Percentiles rank a stretch among this genome's conserved stretches.
These are phyloP conservation scores for Micromonas commoda DNA, from an alignment of 139 green algal species.

Conservation along the genomic window DNA sequence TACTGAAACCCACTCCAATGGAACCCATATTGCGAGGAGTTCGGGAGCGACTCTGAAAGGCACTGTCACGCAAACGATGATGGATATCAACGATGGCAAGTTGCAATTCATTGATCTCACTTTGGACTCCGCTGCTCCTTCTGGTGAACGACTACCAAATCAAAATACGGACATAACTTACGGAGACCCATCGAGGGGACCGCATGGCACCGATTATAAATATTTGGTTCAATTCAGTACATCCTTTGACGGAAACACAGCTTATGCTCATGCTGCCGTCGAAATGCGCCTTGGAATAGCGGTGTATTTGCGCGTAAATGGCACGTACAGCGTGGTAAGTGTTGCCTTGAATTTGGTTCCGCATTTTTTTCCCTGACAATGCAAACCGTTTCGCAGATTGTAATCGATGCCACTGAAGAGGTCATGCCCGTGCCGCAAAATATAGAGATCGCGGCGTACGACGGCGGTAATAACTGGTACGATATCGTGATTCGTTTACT, in stretches of 20 bases:
- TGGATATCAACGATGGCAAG: not conserved
- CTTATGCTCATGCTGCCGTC: not conserved
- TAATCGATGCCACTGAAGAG: not conserved
- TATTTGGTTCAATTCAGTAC: not conserved
- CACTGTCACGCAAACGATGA: not conserved
- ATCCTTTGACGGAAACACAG: not conserved
- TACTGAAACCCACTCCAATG: not conserved
- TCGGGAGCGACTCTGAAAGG: not conserved
- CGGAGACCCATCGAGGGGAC: not conserved
- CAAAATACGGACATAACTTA: not conserved
- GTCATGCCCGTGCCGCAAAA: not conserved
- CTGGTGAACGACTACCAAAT: not conserved
- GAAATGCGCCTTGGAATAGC: not conserved
- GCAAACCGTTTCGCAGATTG: too few relatives aligned
- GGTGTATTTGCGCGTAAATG: not conserved
- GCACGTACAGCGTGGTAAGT: not conserved
- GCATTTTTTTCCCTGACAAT: too few relatives aligned
- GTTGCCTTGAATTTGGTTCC: too few relatives aligned
- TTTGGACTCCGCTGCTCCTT: not conserved
- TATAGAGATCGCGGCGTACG: not conserved
- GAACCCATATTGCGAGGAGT: not conserved
- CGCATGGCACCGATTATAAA: not conserved
- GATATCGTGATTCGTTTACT: too few relatives aligned
- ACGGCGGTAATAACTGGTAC: not conserved
- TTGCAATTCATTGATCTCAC: not conserved